phyloP scores from a whole-genome alignment of 2,329 filamentous ascomycete genomes.

The Thielaviopsis populi region DNA sequence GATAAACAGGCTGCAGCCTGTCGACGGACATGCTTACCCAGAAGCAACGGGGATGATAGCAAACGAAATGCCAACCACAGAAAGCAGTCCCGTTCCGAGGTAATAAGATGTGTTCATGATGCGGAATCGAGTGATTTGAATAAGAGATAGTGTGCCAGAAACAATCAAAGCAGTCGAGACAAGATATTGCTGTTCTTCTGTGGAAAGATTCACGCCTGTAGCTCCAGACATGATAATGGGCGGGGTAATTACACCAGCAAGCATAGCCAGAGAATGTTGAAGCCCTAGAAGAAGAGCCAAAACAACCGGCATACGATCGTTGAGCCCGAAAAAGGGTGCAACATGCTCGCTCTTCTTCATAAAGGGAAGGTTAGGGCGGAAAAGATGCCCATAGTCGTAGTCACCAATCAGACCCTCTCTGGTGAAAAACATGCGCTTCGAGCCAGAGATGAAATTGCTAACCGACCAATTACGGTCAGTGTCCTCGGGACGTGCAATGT shows the following conservation, averaged over 20 bases:
- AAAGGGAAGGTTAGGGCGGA: slow-evolving; percentile 70
- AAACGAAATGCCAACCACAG: slow-evolving; percentile 67
- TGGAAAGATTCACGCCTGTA: slow-evolving; percentile 46
- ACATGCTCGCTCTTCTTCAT: slow-evolving; percentile 44
- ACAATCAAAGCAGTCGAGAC: slow-evolving; percentile 68
- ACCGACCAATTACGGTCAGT: slow-evolving; percentile 21
- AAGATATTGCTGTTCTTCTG: slow-evolving; percentile 54
- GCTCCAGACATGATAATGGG: slow-evolving; percentile 54
- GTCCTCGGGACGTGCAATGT: slow-evolving; percentile 31
- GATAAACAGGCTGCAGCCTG: neutral
- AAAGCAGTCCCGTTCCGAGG: slow-evolving; percentile 64
- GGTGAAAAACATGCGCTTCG: slow-evolving; percentile 33
- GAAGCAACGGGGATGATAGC: slow-evolving; percentile 59
- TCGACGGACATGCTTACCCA: slow-evolving; percentile 26
- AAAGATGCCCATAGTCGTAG: slow-evolving; percentile 85
- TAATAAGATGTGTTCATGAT: slow-evolving; percentile 57
- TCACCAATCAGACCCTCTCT: slow-evolving; percentile 63
- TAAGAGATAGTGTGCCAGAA: slow-evolving; percentile 55
- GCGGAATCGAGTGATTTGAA: slow-evolving; percentile 67
- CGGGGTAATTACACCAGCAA: slow-evolving; percentile 61
- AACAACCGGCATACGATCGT: slow-evolving; percentile 62
- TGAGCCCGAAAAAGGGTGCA: slow-evolving; percentile 74
- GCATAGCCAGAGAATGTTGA: slow-evolving; percentile 66
- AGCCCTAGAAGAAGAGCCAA: slow-evolving; percentile 61
- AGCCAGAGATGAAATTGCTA: slow-evolving; percentile 17